Conservation (phyloP, 148 eudicot species). For the Simmondsia chinensis region DNA sequence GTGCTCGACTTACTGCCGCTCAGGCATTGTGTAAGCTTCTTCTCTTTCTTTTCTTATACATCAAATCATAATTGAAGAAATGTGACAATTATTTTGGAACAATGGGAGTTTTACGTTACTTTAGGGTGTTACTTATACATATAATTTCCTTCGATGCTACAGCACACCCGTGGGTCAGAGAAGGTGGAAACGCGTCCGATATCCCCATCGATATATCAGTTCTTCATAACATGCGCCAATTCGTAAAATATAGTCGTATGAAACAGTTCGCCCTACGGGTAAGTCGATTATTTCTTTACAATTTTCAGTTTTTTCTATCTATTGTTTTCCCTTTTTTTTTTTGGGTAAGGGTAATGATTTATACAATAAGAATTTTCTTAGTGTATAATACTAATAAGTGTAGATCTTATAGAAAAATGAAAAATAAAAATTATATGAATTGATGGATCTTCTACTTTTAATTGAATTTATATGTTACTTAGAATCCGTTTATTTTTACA, state of each 20-base stretch:
- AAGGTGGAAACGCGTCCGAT: constrained; percentile 89
- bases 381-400: too few relatives aligned
- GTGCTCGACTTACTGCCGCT: constrained; percentile 86
- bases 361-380: too few relatives aligned
- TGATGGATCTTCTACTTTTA: too few relatives aligned
- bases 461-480: too few relatives aligned
- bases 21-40: constrained; percentile 85
- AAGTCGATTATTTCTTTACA: not conserved
- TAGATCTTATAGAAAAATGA: too few relatives aligned
- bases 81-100: not conserved
- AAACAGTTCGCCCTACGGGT: constrained; percentile 97
- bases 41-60: constrained; percentile 9
- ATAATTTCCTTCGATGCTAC: constrained; percentile 16
- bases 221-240: constrained; percentile 77
- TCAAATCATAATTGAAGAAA: not conserved
- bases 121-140: too few relatives aligned
- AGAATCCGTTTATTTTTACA: too few relatives aligned
- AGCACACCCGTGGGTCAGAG: constrained; percentile 99
- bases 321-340: not conserved
- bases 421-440: too few relatives aligned
- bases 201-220: constrained; percentile 96
- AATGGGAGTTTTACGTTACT: too few relatives aligned
- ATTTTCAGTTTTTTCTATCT: not conserved
- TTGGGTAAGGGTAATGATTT: too few relatives aligned
- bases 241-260: constrained; percentile 83